Base-by-base conservation (phyloP, 495 filamentous ascomycete genomes). In the Trichoderma asperelloides region DNA sequence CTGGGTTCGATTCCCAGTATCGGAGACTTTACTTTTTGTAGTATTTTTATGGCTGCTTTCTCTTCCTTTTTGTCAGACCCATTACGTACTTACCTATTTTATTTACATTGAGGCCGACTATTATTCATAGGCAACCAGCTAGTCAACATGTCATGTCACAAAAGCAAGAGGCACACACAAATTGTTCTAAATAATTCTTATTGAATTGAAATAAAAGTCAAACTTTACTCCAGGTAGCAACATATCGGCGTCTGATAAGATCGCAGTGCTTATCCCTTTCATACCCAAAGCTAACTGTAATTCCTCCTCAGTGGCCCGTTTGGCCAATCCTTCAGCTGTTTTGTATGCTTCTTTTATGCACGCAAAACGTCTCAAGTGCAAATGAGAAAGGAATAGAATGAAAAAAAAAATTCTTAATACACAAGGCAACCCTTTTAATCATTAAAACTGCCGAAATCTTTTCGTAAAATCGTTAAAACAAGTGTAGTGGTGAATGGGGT, bases 361-460 rank as follows among this genome's bases (percentile, higher is more conserved):
- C 8, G 23, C 30, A 25, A 60, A 60, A 30, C 23, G n/a, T 16
- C 55, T 28, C 27, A 11, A 4, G 55, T 30, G 11, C 30, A 67
- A n/a, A n/a, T 25, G 33, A 37, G 23, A 37, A 47, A 13, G 40
- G 62, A 51, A n/a, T 23, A 18, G 23, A 6, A 51, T 40, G 57
- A 60, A 33, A 64, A 49, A 63, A 71, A 64, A 69, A 66, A 68
- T 60, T 60, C 55, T 60, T 60, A 30, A 60, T 60, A 60, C 55
- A 60, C 55, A 30, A 60, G 25, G 27, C 23, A 27, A 60, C 9
- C 16, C 55, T 30, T 60, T 60, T 30, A 37, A 13, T 60, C 55
- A 60, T 28, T 60, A 30, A 60, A 60, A 11, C 23, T 28, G 16
- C 27, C 12, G 55, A 60, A 60, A 28, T 25, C 47, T 51, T 23